Conservation (phyloP, 768 basidiomycete species). For the Phylloporus sp. region DNA sequence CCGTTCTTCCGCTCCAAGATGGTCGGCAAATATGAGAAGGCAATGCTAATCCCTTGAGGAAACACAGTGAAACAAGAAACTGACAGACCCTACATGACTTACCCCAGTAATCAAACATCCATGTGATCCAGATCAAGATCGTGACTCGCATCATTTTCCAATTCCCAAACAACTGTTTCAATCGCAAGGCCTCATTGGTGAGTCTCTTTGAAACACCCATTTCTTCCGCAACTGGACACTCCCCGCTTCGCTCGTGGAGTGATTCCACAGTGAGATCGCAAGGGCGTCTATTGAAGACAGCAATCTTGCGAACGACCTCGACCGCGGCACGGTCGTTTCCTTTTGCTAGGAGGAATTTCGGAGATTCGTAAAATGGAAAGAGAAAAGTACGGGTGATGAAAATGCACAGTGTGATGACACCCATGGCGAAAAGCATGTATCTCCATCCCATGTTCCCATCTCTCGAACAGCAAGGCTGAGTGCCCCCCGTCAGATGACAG, state of each 20-base stretch:
- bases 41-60: slow-evolving; percentile 1
- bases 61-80: not conserved
- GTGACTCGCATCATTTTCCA: slow-evolving; percentile 10
- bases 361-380: slow-evolving; percentile 15
- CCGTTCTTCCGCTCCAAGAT: slow-evolving; percentile 14
- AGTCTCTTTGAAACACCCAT: not conserved
- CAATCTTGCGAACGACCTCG: slow-evolving; percentile 13
- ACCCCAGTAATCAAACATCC: slow-evolving; percentile 16
- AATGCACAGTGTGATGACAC: slow-evolving; percentile 8
- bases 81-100: not conserved
- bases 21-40: slow-evolving; percentile 2
- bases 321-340: slow-evolving; percentile 13
- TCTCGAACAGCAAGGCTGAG: slow-evolving; percentile 14
- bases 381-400: slow-evolving; percentile 16
- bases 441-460: slow-evolving; percentile 19
- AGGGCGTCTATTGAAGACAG: slow-evolving; percentile 6
- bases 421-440: slow-evolving; percentile 10
- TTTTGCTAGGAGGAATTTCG: slow-evolving; percentile 11
- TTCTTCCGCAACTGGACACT: not conserved
- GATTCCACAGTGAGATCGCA: slow-evolving; percentile 15
- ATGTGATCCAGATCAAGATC: slow-evolving; percentile 9
- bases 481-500: slow-evolving; percentile 10
- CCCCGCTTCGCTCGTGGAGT: slow-evolving; percentile 4
- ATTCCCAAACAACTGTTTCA: slow-evolving; percentile 13
- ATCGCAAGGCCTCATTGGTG: slow-evolving; percentile 6